These are phyloP conservation scores for Holtermanniella nyarrowii DNA, from an alignment of 768 basidiomycete species.

Conservation along the genomic window DNA sequence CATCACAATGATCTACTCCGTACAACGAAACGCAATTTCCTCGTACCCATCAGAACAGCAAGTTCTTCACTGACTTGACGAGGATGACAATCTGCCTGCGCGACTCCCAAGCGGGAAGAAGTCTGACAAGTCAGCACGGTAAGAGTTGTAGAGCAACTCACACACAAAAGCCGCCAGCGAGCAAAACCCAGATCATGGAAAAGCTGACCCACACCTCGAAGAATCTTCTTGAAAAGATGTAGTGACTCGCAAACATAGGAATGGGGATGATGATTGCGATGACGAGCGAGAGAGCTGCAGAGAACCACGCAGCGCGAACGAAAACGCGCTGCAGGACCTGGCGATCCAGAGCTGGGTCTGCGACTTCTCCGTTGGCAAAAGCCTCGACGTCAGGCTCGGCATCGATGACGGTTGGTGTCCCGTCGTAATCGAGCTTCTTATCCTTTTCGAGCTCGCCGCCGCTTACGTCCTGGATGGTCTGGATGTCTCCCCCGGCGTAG, in stretches of 20 bases:
- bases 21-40: no score
- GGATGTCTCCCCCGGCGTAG: background rate
- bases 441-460: no score
- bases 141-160: conserved; percentile 1
- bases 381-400: background rate
- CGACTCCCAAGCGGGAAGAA: conserved; percentile 15
- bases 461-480: no score
- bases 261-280: conserved; percentile 13
- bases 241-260: conserved; percentile 15
- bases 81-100: conserved; percentile 4
- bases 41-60: background rate
- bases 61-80: background rate
- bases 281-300: conserved; percentile 5
- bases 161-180: conserved; percentile 18
- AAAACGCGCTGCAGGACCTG: conserved; percentile 13
- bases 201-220: conserved; percentile 15
- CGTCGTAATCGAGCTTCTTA: conserved; percentile 2
- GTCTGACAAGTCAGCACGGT: background rate
- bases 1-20: no score
- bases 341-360: conserved; percentile 5
- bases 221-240: conserved; percentile 15
- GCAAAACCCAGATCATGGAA: conserved; percentile 13
- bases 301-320: conserved; percentile 11
- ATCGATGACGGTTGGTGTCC: background rate
- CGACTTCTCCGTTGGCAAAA: background rate